These are phyloP conservation scores for Penicillium fuscoglaucum DNA, from an alignment of 2,329 filamentous ascomycete genomes.

Conservation along the genomic window DNA sequence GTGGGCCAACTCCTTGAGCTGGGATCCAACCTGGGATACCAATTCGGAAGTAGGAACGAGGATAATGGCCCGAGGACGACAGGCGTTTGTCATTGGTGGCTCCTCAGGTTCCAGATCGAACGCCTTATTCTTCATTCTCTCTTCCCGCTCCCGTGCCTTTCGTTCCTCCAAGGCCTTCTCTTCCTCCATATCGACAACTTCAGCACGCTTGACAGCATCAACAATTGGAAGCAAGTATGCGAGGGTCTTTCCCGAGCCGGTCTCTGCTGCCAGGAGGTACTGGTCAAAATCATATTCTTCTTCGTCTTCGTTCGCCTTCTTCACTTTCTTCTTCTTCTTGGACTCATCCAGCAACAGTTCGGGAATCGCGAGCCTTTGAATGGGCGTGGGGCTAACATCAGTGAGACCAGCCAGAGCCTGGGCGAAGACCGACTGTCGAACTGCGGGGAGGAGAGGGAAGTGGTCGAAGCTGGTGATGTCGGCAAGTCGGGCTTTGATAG, in stretches of 20 bases:
- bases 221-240: constrained; percentile 85
- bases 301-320: constrained; percentile 29
- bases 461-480: constrained; percentile 77
- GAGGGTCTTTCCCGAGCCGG: constrained; percentile 93
- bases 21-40: constrained; percentile 77
- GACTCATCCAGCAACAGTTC: constrained; percentile 63
- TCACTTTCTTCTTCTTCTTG: constrained; percentile 39
- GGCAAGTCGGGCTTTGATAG: constrained; percentile 61
- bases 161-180: constrained; percentile 56
- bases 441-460: constrained; percentile 69
- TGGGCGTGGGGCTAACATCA: constrained; percentile 78
- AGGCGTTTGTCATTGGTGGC: constrained; percentile 66
- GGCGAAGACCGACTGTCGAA: constrained; percentile 69
- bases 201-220: constrained; percentile 78
- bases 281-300: constrained; percentile 55
- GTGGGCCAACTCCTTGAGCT: constrained; percentile 82
- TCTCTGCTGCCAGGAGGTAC: constrained; percentile 90
- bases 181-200: constrained; percentile 63
- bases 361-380: constrained; percentile 87
- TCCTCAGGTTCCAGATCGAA: constrained; percentile 62
- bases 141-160: constrained; percentile 55
- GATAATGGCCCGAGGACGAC: constrained; percentile 78
- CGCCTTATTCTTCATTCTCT: constrained; percentile 55
- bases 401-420: constrained; percentile 75
- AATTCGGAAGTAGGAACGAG: constrained; percentile 91